A percentile compares a stretch with the other conserved stretches of the same genome.
Conservation (phyloP, 257 asterid species). For the Solanum dulcamara region DNA sequence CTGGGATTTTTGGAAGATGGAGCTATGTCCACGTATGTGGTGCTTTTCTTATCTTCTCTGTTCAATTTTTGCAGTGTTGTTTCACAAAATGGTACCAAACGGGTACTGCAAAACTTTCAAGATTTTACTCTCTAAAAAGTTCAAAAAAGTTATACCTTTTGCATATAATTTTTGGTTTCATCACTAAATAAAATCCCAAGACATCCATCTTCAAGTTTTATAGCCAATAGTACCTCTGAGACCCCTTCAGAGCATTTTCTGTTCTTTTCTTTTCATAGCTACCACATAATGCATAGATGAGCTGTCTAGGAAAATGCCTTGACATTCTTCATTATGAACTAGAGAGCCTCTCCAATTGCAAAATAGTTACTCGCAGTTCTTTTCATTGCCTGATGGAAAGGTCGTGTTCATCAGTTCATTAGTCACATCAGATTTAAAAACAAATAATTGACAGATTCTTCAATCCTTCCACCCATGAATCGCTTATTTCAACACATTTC, state of each 20-base stretch:
- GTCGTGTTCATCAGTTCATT: neutral
- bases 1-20: neutral
- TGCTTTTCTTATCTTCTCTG: neutral
- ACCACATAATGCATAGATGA: neutral
- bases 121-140: neutral
- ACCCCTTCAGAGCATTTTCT: neutral
- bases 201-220: neutral
- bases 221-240: neutral
- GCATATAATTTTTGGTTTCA: neutral
- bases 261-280: neutral
- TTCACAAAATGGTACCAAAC: neutral
- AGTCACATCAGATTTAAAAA: neutral
- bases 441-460: neutral
- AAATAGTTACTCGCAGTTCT: neutral
- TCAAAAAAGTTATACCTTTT: neutral
- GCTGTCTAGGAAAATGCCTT: neutral
- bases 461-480: neutral
- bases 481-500: neutral
- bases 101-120: neutral
- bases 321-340: neutral
- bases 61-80: neutral
- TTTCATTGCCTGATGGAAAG: neutral
- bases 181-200: neutral
- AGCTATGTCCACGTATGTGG: neutral
- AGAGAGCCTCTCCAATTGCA: neutral